Evolutionary conservation across 495 filamentous ascomycete species (phyloP), one percentile per base, ranked within the genome.

Genomic region (Xylaria sp.): DNA sequence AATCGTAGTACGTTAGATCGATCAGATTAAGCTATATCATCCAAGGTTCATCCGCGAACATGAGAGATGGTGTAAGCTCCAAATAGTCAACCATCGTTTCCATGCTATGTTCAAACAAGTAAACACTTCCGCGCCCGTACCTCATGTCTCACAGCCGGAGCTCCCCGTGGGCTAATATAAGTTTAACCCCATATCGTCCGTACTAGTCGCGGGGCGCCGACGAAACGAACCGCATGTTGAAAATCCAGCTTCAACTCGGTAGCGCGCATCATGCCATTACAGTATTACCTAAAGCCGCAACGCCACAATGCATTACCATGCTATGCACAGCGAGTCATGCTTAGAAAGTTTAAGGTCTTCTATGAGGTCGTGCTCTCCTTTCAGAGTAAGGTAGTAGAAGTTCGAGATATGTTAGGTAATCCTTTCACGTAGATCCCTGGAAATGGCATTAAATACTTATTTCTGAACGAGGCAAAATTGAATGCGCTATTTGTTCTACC

Each of bases 321-420:
- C n/a, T n/a, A 41, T 61, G 58, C 37, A 26, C 58, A 61, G 33
- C 37, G 58, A 24, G 33, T 61, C 58, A 61, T 61, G 21, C 26
- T 33, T 19, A 35, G 53, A 14, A 11, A 12, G 0, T 9, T 3
- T 35, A 17, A 19, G 21, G 53, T 58, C 24, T 58, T 35, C 19
- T 24, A 61, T 14, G 58, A 40, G 33, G 35, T 24, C n/a, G 21
- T 37, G 19, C 5, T 26, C 37, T 24, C 17, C 57, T 37, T 37
- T 37, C 33, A 21, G 24, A 33, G n/a, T n/a, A 2, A 24, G 2
- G 9, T 29, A 15, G 5, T 17, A 43, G 37, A 5, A 29, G 21
- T 29, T 43, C 21, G 35, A 62, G 21, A 24, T 43, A 40, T 61
- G 11, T 43, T 15, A 12, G 58, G 35, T 4, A 14, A 37, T 24